Percentiles rank a stretch among this genome's conserved stretches.
Evolutionary conservation across 768 basidiomycete species (phyloP).

Genomic region (Calocybe gangraenosa): DNA sequence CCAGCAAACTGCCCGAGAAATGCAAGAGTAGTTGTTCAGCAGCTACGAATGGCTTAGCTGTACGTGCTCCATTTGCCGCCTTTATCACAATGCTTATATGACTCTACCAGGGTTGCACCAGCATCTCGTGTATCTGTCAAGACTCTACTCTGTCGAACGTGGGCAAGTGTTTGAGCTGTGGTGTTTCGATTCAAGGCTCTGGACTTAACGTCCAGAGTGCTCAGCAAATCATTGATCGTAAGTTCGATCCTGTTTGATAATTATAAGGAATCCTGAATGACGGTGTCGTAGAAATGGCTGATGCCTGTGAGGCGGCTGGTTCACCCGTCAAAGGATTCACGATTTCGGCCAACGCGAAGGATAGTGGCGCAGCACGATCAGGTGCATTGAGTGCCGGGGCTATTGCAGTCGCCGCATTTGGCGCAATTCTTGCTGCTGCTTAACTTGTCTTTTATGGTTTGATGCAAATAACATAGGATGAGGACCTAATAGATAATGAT

Average conservation of each 20-base stretch:
- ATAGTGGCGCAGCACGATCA: background rate
- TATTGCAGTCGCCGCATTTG: background rate
- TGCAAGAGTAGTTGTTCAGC: slow-evolving; percentile 1
- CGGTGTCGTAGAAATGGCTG: slow-evolving; percentile 1
- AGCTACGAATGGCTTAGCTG: background rate
- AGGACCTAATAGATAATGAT: too few species aligned
- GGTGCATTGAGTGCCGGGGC: background rate
- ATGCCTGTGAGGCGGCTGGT: slow-evolving; percentile 4
- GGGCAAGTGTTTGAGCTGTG: slow-evolving; percentile 10
- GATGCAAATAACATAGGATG: too few species aligned
- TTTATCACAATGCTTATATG: background rate
- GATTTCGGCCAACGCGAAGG: slow-evolving; percentile 1
- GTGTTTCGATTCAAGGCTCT: slow-evolving; percentile 1
- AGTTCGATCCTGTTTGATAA: background rate
- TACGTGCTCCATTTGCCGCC: background rate
- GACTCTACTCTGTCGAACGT: background rate
- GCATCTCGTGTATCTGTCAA: slow-evolving; percentile 8
- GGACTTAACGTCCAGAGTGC: slow-evolving; percentile 5
- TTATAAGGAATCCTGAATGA: background rate
- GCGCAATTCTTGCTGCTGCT: background rate
- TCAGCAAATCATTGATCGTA: slow-evolving; percentile 9
- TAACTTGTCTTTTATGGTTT: too few species aligned
- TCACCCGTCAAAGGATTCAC: slow-evolving; percentile 8
- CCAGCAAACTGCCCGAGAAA: slow-evolving; percentile 1
- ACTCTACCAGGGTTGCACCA: slow-evolving; percentile 1